A percentile compares a stretch with the other conserved stretches of the same genome.
Evolutionary conservation across 139 green algal species (phyloP).

Genomic region (Marvania coccoides): DNA sequence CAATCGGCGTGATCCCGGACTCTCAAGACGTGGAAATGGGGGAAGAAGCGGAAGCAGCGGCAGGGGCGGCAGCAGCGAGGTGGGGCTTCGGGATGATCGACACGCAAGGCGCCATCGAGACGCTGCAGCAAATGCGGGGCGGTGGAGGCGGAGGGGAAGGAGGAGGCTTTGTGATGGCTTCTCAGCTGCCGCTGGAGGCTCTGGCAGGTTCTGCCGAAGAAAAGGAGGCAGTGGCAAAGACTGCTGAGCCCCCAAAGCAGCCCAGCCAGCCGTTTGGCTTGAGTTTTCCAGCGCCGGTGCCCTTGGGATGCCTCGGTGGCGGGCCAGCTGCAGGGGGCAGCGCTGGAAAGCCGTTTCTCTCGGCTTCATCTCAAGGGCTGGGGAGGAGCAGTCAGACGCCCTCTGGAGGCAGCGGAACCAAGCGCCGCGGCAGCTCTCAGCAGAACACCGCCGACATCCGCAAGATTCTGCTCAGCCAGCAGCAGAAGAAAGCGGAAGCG

Average conservation of each 20-base stretch:
- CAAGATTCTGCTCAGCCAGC: not conserved
- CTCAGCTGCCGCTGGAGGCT: not conserved
- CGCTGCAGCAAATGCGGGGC: not conserved
- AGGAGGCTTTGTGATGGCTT: not conserved
- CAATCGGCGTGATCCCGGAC: not conserved
- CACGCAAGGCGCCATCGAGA: not conserved
- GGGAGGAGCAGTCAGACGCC: not conserved
- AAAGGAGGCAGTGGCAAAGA: not conserved
- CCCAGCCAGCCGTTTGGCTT: not conserved
- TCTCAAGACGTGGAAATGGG: not conserved
- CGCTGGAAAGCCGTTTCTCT: too few relatives aligned
- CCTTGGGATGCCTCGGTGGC: not conserved
- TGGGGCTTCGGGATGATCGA: not conserved
- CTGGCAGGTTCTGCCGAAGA: not conserved
- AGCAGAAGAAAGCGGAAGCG: not conserved
- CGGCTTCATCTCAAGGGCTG: too few relatives aligned
- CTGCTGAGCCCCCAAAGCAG: not conserved
- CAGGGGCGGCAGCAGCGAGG: not conserved
- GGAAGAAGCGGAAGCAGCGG: not conserved
- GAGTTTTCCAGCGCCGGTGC: not conserved
- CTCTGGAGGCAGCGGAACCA: too few relatives aligned
- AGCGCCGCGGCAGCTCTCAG: too few relatives aligned
- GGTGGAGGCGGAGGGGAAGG: too few relatives aligned
- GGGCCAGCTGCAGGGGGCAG: not conserved
- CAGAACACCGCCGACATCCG: not conserved